A percentile compares a stretch with the other conserved stretches of the same genome.
Conservation (phyloP, 768 basidiomycete genomes). For the Mycena venus region DNA sequence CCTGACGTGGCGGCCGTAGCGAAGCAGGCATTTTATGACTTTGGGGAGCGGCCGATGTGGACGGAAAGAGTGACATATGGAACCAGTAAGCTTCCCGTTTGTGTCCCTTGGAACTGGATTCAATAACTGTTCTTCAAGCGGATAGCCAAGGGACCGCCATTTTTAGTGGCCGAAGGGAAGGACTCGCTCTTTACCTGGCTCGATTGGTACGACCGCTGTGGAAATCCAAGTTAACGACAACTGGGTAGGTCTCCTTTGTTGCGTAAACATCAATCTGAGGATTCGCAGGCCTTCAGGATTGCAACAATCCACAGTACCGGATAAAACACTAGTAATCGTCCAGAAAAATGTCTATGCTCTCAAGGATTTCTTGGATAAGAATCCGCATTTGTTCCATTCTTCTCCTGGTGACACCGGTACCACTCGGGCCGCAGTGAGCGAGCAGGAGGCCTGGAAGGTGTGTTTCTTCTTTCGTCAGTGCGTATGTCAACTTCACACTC, state of each 20-base stretch:
- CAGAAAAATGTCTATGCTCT: conserved; percentile 86
- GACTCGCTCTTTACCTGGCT: conserved; percentile 88
- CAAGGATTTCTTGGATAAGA: conserved; percentile 82
- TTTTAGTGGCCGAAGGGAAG: conserved; percentile 92
- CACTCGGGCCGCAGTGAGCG: conserved; percentile 69
- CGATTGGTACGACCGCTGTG: conserved; percentile 90
- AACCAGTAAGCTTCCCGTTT: conserved; percentile 61
- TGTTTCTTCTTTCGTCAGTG: conserved; percentile 22
- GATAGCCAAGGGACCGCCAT: conserved; percentile 80
- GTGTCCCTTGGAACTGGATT: conserved; percentile 1
- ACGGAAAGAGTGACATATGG: conserved; percentile 83
- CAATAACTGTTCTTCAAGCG: conserved; percentile 48
- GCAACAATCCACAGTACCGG: conserved; percentile 74
- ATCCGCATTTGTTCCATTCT: conserved; percentile 88
- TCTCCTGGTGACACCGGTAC: conserved; percentile 78
- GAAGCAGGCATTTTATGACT: conserved; percentile 90
- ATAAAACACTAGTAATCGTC: conserved; percentile 72
- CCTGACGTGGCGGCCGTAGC: conserved; percentile 78
- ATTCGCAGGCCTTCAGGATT: conserved; percentile 53
- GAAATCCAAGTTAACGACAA: conserved; percentile 81
- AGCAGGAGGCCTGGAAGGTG: conserved; percentile 94
- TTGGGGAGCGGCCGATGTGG: conserved; percentile 88
- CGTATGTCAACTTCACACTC: not conserved
- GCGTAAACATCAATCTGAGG: not conserved
- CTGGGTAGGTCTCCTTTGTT: conserved; percentile 60